phyloP scores from a whole-genome alignment of 2,329 filamentous ascomycete species.

The Sphaerulina vaccinii region DNA sequence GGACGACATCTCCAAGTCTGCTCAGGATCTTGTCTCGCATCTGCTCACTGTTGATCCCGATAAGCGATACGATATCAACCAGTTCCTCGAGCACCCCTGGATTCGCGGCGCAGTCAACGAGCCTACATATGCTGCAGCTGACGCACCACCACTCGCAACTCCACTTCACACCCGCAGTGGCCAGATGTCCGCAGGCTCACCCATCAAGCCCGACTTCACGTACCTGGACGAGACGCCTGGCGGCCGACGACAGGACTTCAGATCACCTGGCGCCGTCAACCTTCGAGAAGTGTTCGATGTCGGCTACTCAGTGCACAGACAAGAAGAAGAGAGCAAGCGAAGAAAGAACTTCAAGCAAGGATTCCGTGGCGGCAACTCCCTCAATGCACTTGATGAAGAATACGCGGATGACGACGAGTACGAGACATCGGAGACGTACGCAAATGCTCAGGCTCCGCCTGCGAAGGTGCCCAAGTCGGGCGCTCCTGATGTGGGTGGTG shows the following conservation, averaged over 20 bases:
- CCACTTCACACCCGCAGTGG: conserved; percentile 61
- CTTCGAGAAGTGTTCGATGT: conserved; percentile 97
- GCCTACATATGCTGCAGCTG: conserved; percentile 63
- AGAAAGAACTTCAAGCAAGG: conserved; percentile 78
- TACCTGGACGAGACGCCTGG: conserved; percentile 60
- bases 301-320: conserved; percentile 92
- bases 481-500: conserved; percentile 61
- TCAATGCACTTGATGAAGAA: conserved; percentile 65
- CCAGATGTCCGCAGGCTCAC: conserved; percentile 34
- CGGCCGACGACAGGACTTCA: conserved; percentile 77
- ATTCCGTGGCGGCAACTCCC: conserved; percentile 58
- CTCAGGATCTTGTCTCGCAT: conserved; percentile 91
- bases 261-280: conserved; percentile 91
- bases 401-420: conserved; percentile 66
- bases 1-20: conserved; percentile 95
- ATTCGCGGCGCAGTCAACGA: conserved; percentile 67
- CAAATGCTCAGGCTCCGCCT: conserved; percentile 50
- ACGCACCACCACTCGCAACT: conserved; percentile 71
- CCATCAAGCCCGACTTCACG: conserved; percentile 52
- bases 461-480: conserved; percentile 66
- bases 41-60: conserved; percentile 92
- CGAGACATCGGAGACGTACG: conserved; percentile 54
- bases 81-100: conserved; percentile 96
- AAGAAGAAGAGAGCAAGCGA: conserved; percentile 93
- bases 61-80: conserved; percentile 86